Evolutionary conservation across 495 filamentous ascomycete species (phyloP).

Genomic region (Tuber umbilicatum): DNA sequence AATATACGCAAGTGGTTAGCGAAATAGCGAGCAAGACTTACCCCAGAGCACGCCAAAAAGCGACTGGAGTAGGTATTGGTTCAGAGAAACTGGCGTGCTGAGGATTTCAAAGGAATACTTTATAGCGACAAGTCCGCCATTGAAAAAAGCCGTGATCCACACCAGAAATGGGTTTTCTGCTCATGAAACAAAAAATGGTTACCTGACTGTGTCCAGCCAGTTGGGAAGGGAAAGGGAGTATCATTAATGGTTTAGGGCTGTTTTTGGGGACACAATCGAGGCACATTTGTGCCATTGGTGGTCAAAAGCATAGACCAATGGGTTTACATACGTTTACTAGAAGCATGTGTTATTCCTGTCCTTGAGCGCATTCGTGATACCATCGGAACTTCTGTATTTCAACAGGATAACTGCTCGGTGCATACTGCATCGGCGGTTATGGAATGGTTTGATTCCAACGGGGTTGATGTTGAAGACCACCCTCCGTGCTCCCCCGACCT

Average conservation of each 20-base stretch:
- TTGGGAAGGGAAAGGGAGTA: slow-evolving; percentile 10
- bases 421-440: slow-evolving; percentile 27
- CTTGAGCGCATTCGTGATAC: background rate
- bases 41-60: too few relatives aligned
- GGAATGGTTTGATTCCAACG: slow-evolving; percentile 25
- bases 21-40: too few relatives aligned
- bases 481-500: slow-evolving; percentile 41
- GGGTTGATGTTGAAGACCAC: slow-evolving; percentile 34
- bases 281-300: slow-evolving; percentile 16
- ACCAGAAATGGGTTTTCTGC: slow-evolving; percentile 11
- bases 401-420: slow-evolving; percentile 37
- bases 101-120: background rate
- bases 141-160: too few relatives aligned
- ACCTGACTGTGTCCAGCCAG: slow-evolving; percentile 23
- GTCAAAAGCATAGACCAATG: slow-evolving; percentile 5
- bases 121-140: background rate
- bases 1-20: background rate
- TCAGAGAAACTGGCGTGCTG: slow-evolving; percentile 1
- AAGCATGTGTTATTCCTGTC: background rate
- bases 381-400: slow-evolving; percentile 11
- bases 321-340: background rate
- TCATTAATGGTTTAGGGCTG: slow-evolving; percentile 20
- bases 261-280: slow-evolving; percentile 13
- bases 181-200: slow-evolving; percentile 26
- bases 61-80: too few relatives aligned